Conservation (phyloP, 1,139 yeast genomes). For the Hanseniaspora uvarum region DNA sequence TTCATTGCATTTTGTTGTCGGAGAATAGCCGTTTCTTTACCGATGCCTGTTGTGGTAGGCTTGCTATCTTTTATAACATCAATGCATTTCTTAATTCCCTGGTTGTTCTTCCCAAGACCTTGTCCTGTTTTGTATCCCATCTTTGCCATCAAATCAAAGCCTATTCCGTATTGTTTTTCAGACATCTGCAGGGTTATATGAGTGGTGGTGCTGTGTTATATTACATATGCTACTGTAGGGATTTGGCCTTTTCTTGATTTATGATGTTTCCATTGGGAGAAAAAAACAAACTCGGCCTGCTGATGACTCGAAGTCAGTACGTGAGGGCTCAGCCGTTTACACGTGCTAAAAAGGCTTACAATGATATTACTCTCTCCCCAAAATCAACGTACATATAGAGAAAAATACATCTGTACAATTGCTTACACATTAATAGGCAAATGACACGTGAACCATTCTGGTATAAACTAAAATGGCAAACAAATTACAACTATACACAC, state of each 20-base stretch:
- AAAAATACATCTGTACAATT: too few relatives aligned
- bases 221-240: neutral
- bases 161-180: slow-evolving; percentile 9
- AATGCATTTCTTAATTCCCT: slow-evolving; percentile 5
- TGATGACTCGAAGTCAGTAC: too few relatives aligned
- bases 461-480: neutral
- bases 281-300: too few relatives aligned
- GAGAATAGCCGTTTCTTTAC: neutral
- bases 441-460: neutral
- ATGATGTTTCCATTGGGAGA: too few relatives aligned
- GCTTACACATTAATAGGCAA: too few relatives aligned
- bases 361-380: too few relatives aligned
- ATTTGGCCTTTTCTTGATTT: too few relatives aligned
- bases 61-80: neutral
- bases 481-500: neutral
- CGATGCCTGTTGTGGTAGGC: neutral
- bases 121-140: slow-evolving; percentile 12
- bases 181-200: neutral
- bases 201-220: too few relatives aligned
- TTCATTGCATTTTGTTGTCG: neutral
- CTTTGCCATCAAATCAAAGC: neutral
- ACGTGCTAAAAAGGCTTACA: neutral
- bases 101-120: slow-evolving; percentile 6
- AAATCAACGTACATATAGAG: too few relatives aligned
- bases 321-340: neutral